These are phyloP conservation scores for Incumbomyces lentus DNA, from an alignment of 2,329 filamentous ascomycete species.

Conservation along the genomic window DNA sequence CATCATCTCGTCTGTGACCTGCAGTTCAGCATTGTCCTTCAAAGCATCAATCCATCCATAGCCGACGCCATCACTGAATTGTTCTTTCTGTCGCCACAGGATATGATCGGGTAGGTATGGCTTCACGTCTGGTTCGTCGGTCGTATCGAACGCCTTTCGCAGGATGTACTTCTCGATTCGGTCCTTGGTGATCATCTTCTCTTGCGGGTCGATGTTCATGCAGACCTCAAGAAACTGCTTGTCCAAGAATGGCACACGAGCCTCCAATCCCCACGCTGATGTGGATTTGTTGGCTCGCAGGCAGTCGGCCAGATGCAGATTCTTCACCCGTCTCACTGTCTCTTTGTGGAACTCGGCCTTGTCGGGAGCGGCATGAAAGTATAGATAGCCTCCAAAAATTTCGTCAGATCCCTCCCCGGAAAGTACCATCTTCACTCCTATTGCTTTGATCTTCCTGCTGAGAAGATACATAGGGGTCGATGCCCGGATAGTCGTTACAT, in stretches of 20 bases:
- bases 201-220: slow-evolving; percentile 88
- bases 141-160: slow-evolving; percentile 92
- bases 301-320: slow-evolving; percentile 93
- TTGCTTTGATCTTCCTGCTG: slow-evolving; percentile 97
- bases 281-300: slow-evolving; percentile 98
- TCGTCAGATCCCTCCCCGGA: slow-evolving; percentile 95
- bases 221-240: slow-evolving; percentile 87
- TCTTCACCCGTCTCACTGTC: slow-evolving; percentile 87
- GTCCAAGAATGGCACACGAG: slow-evolving; percentile 94
- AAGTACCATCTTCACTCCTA: slow-evolving; percentile 99
- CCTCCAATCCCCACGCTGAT: slow-evolving; percentile 93
- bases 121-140: slow-evolving; percentile 65
- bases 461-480: slow-evolving; percentile 98
- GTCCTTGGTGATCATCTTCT: slow-evolving; percentile 90
- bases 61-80: slow-evolving; percentile 96
- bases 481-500: slow-evolving; percentile 95
- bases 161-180: slow-evolving; percentile 96
- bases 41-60: slow-evolving; percentile 98
- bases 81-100: slow-evolving; percentile 97
- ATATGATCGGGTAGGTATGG: slow-evolving; percentile 95
- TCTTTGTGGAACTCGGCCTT: slow-evolving; percentile 91
- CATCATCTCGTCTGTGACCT: slow-evolving; percentile 95
- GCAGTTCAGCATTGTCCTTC: slow-evolving; percentile 82
- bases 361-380: slow-evolving; percentile 91
- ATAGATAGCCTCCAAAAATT: slow-evolving; percentile 96